These are phyloP conservation scores for Tolypocladium paradoxum DNA, from an alignment of 2,329 filamentous ascomycete species.

Conservation along the genomic window DNA sequence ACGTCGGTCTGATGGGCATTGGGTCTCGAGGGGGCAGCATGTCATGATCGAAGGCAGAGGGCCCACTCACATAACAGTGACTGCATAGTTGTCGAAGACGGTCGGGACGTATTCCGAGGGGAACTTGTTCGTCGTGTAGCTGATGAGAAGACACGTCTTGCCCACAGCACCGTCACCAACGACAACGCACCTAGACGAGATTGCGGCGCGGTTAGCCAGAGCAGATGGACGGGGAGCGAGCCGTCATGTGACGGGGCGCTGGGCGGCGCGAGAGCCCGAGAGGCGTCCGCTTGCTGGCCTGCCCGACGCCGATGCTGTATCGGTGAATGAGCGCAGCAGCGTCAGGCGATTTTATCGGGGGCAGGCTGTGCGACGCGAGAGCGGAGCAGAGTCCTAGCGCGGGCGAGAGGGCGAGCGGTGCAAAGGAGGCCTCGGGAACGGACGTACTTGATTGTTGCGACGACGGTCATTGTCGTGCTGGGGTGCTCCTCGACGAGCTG, in stretches of 20 bases:
- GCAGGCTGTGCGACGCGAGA: neutral
- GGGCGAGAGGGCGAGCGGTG: slow-evolving; percentile 6
- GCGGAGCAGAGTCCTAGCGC: neutral
- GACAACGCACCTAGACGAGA: slow-evolving; percentile 71
- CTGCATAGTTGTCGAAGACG: slow-evolving; percentile 99
- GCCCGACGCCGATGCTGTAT: neutral
- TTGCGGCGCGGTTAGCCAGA: slow-evolving; percentile 2
- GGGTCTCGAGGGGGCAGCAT: neutral
- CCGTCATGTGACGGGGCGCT: neutral
- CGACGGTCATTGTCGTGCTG: slow-evolving; percentile 41
- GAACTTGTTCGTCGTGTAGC: slow-evolving; percentile 99
- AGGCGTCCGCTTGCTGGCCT: neutral
- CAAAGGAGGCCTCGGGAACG: slow-evolving; percentile 7
- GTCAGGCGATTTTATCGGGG: neutral
- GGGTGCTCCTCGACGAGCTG: slow-evolving; percentile 26
- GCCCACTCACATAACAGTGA: slow-evolving; percentile 90
- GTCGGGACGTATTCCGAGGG: slow-evolving; percentile 99
- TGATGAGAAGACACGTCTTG: slow-evolving; percentile 98
- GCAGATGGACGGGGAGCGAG: neutral
- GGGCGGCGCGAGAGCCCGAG: neutral
- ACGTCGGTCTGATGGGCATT: neutral
- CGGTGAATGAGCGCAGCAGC: slow-evolving; percentile 1
- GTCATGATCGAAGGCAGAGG: slow-evolving; percentile 5
- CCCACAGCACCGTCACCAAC: slow-evolving; percentile 98
- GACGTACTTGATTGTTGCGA: slow-evolving; percentile 55